Conservation (phyloP, 2,329 filamentous ascomycete genomes). For the Nothophoma quercina region DNA sequence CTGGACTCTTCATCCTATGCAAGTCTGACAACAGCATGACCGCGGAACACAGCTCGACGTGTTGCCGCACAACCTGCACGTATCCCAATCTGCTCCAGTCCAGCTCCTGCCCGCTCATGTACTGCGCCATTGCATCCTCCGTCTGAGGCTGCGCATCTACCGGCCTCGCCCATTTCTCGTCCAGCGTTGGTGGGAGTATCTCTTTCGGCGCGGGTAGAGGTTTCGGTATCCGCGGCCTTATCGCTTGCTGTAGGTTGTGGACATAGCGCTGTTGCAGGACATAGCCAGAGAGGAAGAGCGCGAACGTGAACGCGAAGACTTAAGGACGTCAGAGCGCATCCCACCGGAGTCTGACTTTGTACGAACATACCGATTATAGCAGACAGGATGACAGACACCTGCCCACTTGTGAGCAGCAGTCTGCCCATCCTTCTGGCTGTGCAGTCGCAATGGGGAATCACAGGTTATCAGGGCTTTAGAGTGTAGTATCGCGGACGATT, state of each 20-base stretch:
- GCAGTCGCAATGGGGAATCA: slow-evolving; percentile 25
- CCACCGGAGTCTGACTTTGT: neutral
- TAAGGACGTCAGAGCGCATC: neutral
- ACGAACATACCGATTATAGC: slow-evolving; percentile 65
- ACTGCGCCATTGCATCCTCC: slow-evolving; percentile 43
- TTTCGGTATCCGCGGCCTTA: slow-evolving; percentile 63
- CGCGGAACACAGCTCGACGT: slow-evolving; percentile 58
- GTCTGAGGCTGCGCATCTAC: slow-evolving; percentile 36
- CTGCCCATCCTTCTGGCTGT: slow-evolving; percentile 39
- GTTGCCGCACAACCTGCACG: slow-evolving; percentile 55
- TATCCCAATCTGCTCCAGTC: slow-evolving; percentile 58
- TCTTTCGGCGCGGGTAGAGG: slow-evolving; percentile 46
- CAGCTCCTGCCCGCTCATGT: slow-evolving; percentile 45
- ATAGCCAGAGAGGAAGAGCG: slow-evolving; percentile 89
- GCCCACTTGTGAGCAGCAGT: slow-evolving; percentile 71
- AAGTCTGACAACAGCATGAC: slow-evolving; percentile 60
- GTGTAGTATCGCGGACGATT: neutral
- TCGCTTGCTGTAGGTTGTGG: slow-evolving; percentile 75
- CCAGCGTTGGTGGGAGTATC: slow-evolving; percentile 44
- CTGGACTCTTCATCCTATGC: slow-evolving; percentile 55
- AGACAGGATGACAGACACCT: slow-evolving; percentile 74
- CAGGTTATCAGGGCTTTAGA: too few relatives aligned
- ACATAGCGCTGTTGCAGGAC: slow-evolving; percentile 87
- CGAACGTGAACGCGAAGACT: slow-evolving; percentile 78
- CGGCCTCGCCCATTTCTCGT: slow-evolving; percentile 48